Evolutionary conservation across 2,329 filamentous ascomycete species (phyloP).

Genomic region (Arthrocladium fulminans): DNA sequence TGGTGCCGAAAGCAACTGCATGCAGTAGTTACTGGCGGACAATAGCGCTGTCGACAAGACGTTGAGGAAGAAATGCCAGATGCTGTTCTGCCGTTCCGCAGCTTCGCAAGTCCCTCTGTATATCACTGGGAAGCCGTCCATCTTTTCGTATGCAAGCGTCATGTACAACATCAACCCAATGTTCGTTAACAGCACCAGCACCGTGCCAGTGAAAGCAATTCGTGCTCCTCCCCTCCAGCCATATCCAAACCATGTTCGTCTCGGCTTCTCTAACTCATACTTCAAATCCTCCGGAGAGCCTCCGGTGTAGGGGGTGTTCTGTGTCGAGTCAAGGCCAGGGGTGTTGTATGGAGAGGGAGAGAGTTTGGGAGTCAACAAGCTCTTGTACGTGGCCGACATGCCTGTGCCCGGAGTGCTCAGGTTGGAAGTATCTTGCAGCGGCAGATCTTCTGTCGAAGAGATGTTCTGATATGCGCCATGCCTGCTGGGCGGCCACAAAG

Average conservation of each 20-base stretch:
- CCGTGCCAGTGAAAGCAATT: slow-evolving; percentile 16
- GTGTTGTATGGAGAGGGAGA: slow-evolving; percentile 17
- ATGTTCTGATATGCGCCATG: slow-evolving; percentile 16
- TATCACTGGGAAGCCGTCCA: slow-evolving; percentile 9
- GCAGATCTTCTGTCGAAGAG: slow-evolving; percentile 16
- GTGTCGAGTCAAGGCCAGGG: slow-evolving; percentile 11
- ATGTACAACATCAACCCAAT: slow-evolving; percentile 16
- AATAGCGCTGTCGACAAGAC: slow-evolving; percentile 38
- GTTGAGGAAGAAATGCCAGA: slow-evolving; percentile 43
- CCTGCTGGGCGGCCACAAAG: slow-evolving; percentile 1
- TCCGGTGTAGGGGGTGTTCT: slow-evolving; percentile 8
- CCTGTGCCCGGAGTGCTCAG: slow-evolving; percentile 8
- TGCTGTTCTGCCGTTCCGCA: slow-evolving; percentile 16
- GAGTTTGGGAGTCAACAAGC: slow-evolving; percentile 16
- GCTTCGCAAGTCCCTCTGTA: slow-evolving; percentile 14
- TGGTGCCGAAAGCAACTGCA: slow-evolving; percentile 45
- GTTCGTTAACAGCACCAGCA: slow-evolving; percentile 16
- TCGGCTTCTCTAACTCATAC: slow-evolving; percentile 8
- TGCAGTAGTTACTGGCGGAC: slow-evolving; percentile 42
- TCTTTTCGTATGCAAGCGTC: slow-evolving; percentile 8
- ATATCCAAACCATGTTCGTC: slow-evolving; percentile 9
- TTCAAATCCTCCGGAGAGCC: neutral
- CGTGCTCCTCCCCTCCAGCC: slow-evolving; percentile 19
- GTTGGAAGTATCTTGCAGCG: slow-evolving; percentile 15
- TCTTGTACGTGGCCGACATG: slow-evolving; percentile 12